Evolutionary conservation across 208 protist genomes (phyloP).

Genomic region (Phytomonas francai): DNA sequence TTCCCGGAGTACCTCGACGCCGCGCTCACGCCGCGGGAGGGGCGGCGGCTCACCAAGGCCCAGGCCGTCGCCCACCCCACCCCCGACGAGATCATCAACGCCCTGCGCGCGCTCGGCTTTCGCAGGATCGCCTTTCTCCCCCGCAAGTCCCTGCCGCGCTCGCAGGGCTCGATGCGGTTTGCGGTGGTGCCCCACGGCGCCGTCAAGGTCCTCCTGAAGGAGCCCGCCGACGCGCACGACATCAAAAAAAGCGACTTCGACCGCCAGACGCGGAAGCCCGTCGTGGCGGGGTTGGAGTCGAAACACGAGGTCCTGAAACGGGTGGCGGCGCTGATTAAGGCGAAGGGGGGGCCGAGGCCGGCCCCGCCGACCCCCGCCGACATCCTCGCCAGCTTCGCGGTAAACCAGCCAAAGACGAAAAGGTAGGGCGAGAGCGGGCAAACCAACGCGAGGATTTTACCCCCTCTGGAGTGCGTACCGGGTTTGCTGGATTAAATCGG

Average conservation of each 20-base stretch:
- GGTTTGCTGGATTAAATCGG: too few species aligned
- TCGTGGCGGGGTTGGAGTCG: constrained; percentile 44
- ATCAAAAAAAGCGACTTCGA: constrained; percentile 87
- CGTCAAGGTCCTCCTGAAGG: constrained; percentile 72
- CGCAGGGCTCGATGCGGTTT: constrained; percentile 49
- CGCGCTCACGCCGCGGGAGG: constrained; percentile 54
- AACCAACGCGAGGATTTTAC: too few species aligned
- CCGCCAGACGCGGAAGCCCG: constrained; percentile 50
- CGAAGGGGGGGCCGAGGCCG: constrained; percentile 26
- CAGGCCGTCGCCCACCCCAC: constrained; percentile 62
- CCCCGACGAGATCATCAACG: constrained; percentile 54
- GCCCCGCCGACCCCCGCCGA: constrained; percentile 26
- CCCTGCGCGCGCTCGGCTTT: constrained; percentile 53
- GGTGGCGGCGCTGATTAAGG: constrained; percentile 65
- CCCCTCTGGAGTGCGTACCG: too few species aligned
- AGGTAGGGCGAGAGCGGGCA: constrained; percentile 7
- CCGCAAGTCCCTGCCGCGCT: constrained; percentile 43
- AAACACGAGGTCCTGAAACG: constrained; percentile 75
- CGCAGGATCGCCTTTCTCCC: constrained; percentile 39
- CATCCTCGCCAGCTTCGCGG: constrained; percentile 26
- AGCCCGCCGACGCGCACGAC: constrained; percentile 63
- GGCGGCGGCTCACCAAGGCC: constrained; percentile 59
- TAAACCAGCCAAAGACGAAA: constrained; percentile 31
- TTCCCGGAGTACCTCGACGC: constrained; percentile 86
- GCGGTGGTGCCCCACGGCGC: constrained; percentile 65